Percentiles rank a stretch among this genome's conserved stretches.
Conservation (phyloP, 768 basidiomycete genomes). For the Lactarius pseudohatsudake region DNA sequence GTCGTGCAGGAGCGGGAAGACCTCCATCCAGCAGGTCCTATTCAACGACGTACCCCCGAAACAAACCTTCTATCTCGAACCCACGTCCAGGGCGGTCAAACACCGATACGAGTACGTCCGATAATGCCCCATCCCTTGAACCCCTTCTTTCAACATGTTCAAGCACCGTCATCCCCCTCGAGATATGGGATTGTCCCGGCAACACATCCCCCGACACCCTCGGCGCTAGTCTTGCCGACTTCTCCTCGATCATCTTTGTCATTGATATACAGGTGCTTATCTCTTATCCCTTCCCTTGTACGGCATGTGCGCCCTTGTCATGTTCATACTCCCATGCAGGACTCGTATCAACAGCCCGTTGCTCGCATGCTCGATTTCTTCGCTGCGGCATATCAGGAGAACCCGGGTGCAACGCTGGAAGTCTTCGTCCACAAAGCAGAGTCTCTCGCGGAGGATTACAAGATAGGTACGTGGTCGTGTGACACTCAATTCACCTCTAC, state of each 20-base stretch:
- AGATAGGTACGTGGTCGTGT: constrained; percentile 59
- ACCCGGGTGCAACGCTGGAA: constrained; percentile 77
- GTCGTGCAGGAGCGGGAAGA: constrained; percentile 77
- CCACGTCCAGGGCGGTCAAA: constrained; percentile 75
- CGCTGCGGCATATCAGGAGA: constrained; percentile 69
- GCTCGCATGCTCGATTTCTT: constrained; percentile 81
- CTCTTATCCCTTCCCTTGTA: constrained; percentile 14
- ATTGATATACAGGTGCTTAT: constrained; percentile 78
- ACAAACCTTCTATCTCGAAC: constrained; percentile 87
- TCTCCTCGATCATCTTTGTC: constrained; percentile 87
- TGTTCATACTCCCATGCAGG: constrained; percentile 42
- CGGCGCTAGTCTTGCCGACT: constrained; percentile 69
- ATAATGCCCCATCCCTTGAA: constrained; percentile 8
- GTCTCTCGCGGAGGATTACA: constrained; percentile 86
- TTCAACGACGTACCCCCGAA: constrained; percentile 82
- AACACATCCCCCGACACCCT: constrained; percentile 80
- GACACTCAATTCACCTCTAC: constrained; percentile 8
- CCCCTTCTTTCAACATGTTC: constrained; percentile 1
- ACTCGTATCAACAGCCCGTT: constrained; percentile 82
- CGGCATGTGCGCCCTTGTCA: neutral
- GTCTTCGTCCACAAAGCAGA: constrained; percentile 97
- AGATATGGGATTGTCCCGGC: constrained; percentile 95
- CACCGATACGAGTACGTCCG: constrained; percentile 75
- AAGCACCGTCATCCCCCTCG: constrained; percentile 88
- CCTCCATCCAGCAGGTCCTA: constrained; percentile 87